Conservation (phyloP, 495 filamentous ascomycete genomes). For the Penicillium salamii region DNA sequence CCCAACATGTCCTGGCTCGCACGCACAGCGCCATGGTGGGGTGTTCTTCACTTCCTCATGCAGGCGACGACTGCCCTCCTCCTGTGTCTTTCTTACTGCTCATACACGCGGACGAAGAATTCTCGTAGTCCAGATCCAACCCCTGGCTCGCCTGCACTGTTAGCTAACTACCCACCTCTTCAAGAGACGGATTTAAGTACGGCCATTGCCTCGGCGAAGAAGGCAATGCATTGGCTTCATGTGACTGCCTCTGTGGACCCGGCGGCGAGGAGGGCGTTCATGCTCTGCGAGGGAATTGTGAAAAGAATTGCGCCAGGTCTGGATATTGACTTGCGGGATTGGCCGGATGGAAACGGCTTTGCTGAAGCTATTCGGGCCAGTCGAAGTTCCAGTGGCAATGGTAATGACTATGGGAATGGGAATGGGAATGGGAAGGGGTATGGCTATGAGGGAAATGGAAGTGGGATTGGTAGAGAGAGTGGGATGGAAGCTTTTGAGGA, state of each 20-base stretch:
- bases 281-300: slow-evolving; percentile 33
- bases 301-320: slow-evolving; percentile 26
- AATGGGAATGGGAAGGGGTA: neutral
- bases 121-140: neutral
- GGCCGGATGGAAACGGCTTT: slow-evolving; percentile 20
- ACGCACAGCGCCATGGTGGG: slow-evolving; percentile 57
- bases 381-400: neutral
- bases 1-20: slow-evolving; percentile 42
- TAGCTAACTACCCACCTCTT: neutral
- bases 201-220: slow-evolving; percentile 43
- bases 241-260: slow-evolving; percentile 41
- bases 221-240: slow-evolving; percentile 49
- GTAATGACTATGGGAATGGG: neutral
- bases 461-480: neutral
- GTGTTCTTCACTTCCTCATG: slow-evolving; percentile 58
- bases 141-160: neutral
- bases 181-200: slow-evolving; percentile 17
- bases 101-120: slow-evolving; percentile 12
- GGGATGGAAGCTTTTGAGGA: slow-evolving; percentile 18
- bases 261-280: slow-evolving; percentile 48
- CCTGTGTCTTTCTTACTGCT: slow-evolving; percentile 45
- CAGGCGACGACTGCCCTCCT: slow-evolving; percentile 58
- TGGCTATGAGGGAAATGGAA: no score
- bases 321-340: slow-evolving; percentile 27
- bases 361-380: neutral